Evolutionary conservation across 495 filamentous ascomycete species (phyloP).

Genomic region (Parathielavia appendiculata): DNA sequence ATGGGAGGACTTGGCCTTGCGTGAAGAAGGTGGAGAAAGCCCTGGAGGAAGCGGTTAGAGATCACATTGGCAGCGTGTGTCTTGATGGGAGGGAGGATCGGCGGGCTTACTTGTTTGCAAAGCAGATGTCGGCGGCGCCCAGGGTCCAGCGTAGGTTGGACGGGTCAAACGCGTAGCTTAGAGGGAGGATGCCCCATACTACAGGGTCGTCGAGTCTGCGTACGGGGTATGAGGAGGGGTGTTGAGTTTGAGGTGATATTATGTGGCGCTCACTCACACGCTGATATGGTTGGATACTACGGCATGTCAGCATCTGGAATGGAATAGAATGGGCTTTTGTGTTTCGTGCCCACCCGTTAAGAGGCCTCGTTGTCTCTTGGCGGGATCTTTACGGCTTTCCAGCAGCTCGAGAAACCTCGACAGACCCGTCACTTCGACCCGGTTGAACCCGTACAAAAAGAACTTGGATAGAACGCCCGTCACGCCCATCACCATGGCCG

Average conservation of each 20-base stretch:
- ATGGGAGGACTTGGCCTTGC: conserved; percentile 83
- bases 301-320: conserved; percentile 19
- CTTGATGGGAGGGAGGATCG: not conserved
- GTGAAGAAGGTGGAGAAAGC: conserved; percentile 65
- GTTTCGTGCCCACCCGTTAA: conserved; percentile 62
- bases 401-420: conserved; percentile 70
- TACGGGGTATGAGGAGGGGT: not conserved
- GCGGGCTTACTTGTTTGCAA: conserved; percentile 57
- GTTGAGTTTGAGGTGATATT: not conserved
- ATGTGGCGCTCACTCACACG: conserved; percentile 64
- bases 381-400: conserved; percentile 64
- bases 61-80: not conserved
- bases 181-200: conserved; percentile 82
- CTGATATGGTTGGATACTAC: conserved; percentile 91
- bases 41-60: conserved; percentile 32
- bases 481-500: conserved; percentile 50
- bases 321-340: not conserved
- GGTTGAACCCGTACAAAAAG: conserved; percentile 49
- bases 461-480: conserved; percentile 39
- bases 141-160: conserved; percentile 78
- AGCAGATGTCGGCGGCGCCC: conserved; percentile 92
- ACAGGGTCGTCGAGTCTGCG: conserved; percentile 86
- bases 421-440: conserved; percentile 62
- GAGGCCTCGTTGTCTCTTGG: conserved; percentile 66
- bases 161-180: conserved; percentile 60